A percentile compares a stretch with the other conserved stretches of the same genome.
Conservation (phyloP, 2,329 filamentous ascomycete genomes). For the Apiospora pterosperma region DNA sequence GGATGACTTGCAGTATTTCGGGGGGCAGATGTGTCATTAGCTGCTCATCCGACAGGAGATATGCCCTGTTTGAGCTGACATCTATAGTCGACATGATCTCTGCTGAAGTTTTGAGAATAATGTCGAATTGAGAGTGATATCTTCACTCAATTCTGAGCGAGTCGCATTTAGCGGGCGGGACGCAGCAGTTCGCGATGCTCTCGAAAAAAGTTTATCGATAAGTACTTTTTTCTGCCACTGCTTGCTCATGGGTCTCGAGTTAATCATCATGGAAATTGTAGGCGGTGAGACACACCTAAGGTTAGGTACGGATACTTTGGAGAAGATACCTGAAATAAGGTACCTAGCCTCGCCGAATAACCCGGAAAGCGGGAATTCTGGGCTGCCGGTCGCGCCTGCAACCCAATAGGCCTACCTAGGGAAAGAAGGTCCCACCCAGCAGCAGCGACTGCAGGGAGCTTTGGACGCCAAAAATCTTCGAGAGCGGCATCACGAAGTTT, state of each 20-base stretch:
- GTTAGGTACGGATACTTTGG: no score
- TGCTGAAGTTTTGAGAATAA: slow-evolving; percentile 2
- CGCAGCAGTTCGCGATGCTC: slow-evolving; percentile 3
- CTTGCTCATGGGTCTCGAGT: background rate
- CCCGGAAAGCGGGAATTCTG: slow-evolving; percentile 5
- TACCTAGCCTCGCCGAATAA: background rate
- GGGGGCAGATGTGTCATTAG: slow-evolving; percentile 60
- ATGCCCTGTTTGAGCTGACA: slow-evolving; percentile 51
- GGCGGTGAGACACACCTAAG: slow-evolving; percentile 20
- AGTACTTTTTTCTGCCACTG: slow-evolving; percentile 17
- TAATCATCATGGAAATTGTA: slow-evolving; percentile 17
- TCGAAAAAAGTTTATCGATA: slow-evolving; percentile 14
- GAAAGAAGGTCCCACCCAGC: background rate
- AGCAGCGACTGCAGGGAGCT: background rate
- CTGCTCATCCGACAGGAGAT: slow-evolving; percentile 52
- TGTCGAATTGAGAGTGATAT: background rate
- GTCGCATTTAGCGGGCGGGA: slow-evolving; percentile 9
- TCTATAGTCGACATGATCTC: slow-evolving; percentile 53
- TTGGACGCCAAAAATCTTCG: slow-evolving; percentile 20
- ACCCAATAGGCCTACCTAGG: background rate
- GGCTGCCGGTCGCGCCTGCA: slow-evolving; percentile 1
- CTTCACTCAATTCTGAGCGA: slow-evolving; percentile 7
- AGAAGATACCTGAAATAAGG: background rate
- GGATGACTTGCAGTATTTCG: slow-evolving; percentile 67
- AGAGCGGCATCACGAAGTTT: slow-evolving; percentile 14